Percentiles rank a stretch among this genome's conserved stretches.
phyloP scores from a whole-genome alignment of 441 rosid genomes.

The Syzygium syzygioides region DNA sequence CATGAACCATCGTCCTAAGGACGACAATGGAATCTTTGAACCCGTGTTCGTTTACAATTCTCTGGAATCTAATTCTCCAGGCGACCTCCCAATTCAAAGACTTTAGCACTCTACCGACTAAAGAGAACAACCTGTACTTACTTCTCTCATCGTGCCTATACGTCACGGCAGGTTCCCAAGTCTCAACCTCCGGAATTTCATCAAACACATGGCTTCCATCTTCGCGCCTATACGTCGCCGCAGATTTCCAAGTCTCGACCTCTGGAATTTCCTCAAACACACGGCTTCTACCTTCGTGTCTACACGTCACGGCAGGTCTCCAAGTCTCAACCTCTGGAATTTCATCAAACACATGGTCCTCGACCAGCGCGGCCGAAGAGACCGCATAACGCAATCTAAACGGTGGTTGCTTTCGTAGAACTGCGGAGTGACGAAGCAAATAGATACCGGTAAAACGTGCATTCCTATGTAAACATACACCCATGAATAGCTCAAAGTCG shows the following conservation, averaged over 20 bases:
- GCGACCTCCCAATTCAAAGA: slow-evolving; percentile 38
- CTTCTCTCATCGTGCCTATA: neutral
- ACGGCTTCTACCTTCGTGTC: neutral
- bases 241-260: neutral
- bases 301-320: neutral
- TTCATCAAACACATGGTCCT: slow-evolving; percentile 24
- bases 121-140: slow-evolving; percentile 11
- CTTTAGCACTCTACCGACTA: slow-evolving; percentile 31
- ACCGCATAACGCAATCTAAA: slow-evolving; percentile 16
- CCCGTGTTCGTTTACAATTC: slow-evolving; percentile 20
- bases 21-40: slow-evolving; percentile 24
- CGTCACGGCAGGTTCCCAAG: neutral
- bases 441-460: slow-evolving; percentile 6
- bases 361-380: slow-evolving; percentile 25
- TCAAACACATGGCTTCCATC: slow-evolving; percentile 11
- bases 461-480: slow-evolving; percentile 9
- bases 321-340: slow-evolving; percentile 1
- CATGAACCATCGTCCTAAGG: slow-evolving; percentile 27
- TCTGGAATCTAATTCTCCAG: slow-evolving; percentile 16
- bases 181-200: slow-evolving; percentile 2
- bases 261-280: slow-evolving; percentile 14
- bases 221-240: neutral
- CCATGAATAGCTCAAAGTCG: slow-evolving; percentile 15
- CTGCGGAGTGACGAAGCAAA: slow-evolving; percentile 8
- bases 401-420: neutral